Evolutionary conservation across 169 alveolate species (phyloP), one percentile per base, ranked within the genome.

Genomic region (Eimeria praecox): DNA sequence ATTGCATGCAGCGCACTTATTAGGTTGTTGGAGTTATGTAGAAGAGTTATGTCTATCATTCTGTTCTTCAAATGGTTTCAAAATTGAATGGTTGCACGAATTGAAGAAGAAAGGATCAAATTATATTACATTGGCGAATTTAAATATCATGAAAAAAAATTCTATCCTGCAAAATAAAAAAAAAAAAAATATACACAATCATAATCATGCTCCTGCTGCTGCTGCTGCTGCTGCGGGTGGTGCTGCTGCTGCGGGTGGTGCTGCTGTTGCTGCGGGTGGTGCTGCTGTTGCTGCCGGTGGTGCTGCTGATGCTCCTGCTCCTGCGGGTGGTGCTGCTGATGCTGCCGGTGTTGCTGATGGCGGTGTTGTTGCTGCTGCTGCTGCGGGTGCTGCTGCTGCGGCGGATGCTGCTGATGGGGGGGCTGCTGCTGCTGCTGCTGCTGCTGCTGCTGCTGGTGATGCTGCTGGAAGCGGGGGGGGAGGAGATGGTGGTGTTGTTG

Each of bases 21-120:
- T 90, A 8, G 95, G 95, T 20, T 90, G 95, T 62, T 90, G 95
- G 95, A 30, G 77, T 1, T 77, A 80, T 4, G 95, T 90, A 52
- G 95, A 90, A 46, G 75, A 82, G 6, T 38, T 90, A 10, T 90
- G 95, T 42, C 52, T 90, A 16, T 69, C 80, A 46, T 90, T 90
- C n/a, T 90, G 95, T 33, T 82, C 40, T 22, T 64, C 66, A 22
- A 90, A 90, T 40, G 95, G 95, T 33, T 33, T 90, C 38, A 90
- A 90, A 49, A 90, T 82, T 0, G 95, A 90, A 18, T 90, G 95
- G 95, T 59, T 90, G 1, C 33, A 54, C 40, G 95, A 90, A 30
- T 66, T 90, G 3, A 71, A 42, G 40, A 80, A 77, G 35, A 90
- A 75, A 38, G 95, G 95, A 0, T 52, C 77, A 22, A 30, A 71